Conservation (phyloP, 768 basidiomycete genomes). For the Mycena vulgaris region DNA sequence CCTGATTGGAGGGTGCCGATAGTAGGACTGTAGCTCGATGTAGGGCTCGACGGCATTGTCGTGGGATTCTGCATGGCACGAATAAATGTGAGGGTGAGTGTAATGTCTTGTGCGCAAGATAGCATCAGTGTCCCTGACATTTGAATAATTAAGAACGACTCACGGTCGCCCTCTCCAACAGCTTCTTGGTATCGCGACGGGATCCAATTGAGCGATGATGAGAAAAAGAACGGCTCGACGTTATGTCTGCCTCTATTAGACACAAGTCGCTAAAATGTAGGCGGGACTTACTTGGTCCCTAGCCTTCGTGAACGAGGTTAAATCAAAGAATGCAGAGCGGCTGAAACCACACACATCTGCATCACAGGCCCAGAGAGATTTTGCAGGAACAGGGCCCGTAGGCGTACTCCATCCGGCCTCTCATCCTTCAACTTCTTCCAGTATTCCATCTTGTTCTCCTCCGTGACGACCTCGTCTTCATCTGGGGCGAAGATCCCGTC, state of each 20-base stretch:
- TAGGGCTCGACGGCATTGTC: constrained; percentile 41
- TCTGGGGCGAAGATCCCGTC: constrained; percentile 50
- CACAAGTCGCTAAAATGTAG: neutral
- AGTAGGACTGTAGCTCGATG: constrained; percentile 33
- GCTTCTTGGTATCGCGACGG: constrained; percentile 71
- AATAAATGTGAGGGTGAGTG: constrained; percentile 68
- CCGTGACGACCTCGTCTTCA: constrained; percentile 40
- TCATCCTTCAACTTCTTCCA: constrained; percentile 52
- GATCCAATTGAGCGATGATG: constrained; percentile 73
- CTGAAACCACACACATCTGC: constrained; percentile 53
- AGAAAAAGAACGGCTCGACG: constrained; percentile 78
- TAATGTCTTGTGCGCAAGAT: constrained; percentile 62
- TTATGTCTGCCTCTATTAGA: constrained; percentile 53
- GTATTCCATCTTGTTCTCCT: constrained; percentile 44
- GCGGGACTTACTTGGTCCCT: constrained; percentile 57
- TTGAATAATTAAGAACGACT: constrained; percentile 24
- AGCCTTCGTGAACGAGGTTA: constrained; percentile 44
- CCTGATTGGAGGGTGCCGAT: constrained; percentile 27
- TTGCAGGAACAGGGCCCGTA: constrained; percentile 67
- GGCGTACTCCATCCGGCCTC: constrained; percentile 53
- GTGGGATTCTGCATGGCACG: constrained; percentile 54
- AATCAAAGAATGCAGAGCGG: neutral
- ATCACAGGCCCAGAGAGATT: constrained; percentile 65
- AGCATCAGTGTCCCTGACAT: neutral
- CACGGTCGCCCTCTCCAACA: constrained; percentile 56